Percentiles rank a stretch among this genome's conserved stretches.
These are phyloP conservation scores for Cordyceps pruinosa DNA, from an alignment of 2,329 filamentous ascomycete genomes.

Conservation along the genomic window DNA sequence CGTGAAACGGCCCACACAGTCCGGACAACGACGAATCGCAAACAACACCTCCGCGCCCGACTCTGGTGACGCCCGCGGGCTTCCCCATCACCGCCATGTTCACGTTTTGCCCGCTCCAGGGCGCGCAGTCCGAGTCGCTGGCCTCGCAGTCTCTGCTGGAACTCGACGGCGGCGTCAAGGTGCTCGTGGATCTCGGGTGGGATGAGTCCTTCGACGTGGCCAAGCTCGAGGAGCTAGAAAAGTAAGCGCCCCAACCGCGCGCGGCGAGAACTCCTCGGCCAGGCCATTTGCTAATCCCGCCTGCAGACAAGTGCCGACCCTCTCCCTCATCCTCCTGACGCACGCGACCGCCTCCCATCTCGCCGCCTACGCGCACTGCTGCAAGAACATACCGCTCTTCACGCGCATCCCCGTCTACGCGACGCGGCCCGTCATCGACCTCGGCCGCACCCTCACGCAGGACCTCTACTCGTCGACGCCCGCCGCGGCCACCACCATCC, in stretches of 20 bases:
- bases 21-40: neutral
- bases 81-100: conserved; percentile 62
- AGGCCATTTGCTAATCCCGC: conserved; percentile 19
- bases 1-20: neutral
- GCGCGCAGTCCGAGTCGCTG: conserved; percentile 77
- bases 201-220: conserved; percentile 81
- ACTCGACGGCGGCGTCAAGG: conserved; percentile 92
- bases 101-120: conserved; percentile 86
- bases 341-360: conserved; percentile 89
- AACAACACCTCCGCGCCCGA: neutral
- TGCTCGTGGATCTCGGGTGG: conserved; percentile 93
- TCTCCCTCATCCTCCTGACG: conserved; percentile 89
- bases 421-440: conserved; percentile 84
- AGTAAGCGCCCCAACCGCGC: conserved; percentile 45
- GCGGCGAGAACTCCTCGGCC: too few relatives aligned
- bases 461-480: conserved; percentile 89
- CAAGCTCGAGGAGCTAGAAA: conserved; percentile 82
- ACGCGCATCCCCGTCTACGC: conserved; percentile 90
- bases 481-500: conserved; percentile 77
- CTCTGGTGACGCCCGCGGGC: neutral
- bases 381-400: conserved; percentile 91
- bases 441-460: conserved; percentile 83
- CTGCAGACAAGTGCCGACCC: conserved; percentile 65
- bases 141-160: conserved; percentile 94
- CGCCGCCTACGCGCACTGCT: conserved; percentile 91